phyloP scores from a whole-genome alignment of 202 grass and related monocot genomes.

The Hordeum pubiflorum region DNA sequence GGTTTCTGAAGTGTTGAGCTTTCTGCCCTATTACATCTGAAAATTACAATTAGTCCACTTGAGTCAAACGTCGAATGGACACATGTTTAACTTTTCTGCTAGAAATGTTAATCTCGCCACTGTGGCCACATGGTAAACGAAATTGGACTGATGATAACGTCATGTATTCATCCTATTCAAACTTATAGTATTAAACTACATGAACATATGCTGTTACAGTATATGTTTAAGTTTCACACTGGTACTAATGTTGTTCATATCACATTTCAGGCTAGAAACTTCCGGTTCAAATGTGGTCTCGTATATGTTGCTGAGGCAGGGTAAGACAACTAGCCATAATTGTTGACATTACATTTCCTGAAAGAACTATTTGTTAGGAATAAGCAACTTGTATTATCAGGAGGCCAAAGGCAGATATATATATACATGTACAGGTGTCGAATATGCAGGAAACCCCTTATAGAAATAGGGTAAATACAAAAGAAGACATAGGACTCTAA shows the following conservation, averaged over 20 bases:
- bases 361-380: neutral
- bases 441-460: no score
- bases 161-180: neutral
- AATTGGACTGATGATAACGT: conserved; percentile 16
- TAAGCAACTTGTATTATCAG: no score
- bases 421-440: no score
- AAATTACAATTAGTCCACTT: neutral
- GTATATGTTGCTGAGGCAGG: conserved; percentile 98
- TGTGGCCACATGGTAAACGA: neutral
- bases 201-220: neutral
- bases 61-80: neutral
- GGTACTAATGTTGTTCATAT: conserved; percentile 10
- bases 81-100: neutral
- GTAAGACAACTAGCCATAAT: conserved; percentile 45
- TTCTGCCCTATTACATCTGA: neutral
- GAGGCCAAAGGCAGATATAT: no score
- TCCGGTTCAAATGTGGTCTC: conserved; percentile 97
- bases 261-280: conserved; percentile 82
- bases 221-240: neutral
- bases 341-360: conserved; percentile 22
- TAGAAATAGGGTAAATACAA: no score
- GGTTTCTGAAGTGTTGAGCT: neutral
- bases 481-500: no score
- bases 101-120: conserved; percentile 2
- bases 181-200: neutral